Conservation (phyloP, 257 asterid species). For the Capsicum pubescens region DNA sequence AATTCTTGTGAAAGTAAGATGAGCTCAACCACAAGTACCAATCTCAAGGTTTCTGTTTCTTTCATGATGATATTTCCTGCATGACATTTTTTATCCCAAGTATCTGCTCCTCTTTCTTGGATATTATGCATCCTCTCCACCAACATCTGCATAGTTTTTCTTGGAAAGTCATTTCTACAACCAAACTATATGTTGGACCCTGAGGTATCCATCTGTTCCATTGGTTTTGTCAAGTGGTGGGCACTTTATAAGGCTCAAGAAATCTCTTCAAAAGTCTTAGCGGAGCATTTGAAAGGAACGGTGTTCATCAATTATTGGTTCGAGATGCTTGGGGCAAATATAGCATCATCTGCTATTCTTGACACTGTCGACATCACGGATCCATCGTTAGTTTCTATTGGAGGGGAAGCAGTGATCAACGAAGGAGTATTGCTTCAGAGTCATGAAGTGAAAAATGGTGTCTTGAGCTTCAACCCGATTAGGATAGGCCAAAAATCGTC, state of each 20-base stretch:
- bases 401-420: slow-evolving; percentile 61
- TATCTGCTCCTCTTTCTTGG: slow-evolving; percentile 61
- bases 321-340: slow-evolving; percentile 63
- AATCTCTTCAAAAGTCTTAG: slow-evolving; percentile 64
- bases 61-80: slow-evolving; percentile 58
- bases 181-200: slow-evolving; percentile 56
- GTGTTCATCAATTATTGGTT: slow-evolving; percentile 71
- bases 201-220: slow-evolving; percentile 65
- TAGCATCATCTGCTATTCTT: slow-evolving; percentile 55
- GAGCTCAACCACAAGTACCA: neutral
- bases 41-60: slow-evolving; percentile 43
- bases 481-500: slow-evolving; percentile 54
- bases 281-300: slow-evolving; percentile 76
- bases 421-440: slow-evolving; percentile 74
- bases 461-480: slow-evolving; percentile 50
- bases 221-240: slow-evolving; percentile 76
- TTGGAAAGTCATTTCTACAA: slow-evolving; percentile 54
- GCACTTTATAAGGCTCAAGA: slow-evolving; percentile 73
- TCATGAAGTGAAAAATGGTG: slow-evolving; percentile 69
- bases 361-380: slow-evolving; percentile 68
- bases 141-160: slow-evolving; percentile 45
- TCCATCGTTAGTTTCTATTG: slow-evolving; percentile 66
- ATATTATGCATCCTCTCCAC: slow-evolving; percentile 55
- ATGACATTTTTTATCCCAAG: slow-evolving; percentile 34
- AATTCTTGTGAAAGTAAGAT: slow-evolving; percentile 28